Evolutionary conservation across 2,329 filamentous ascomycete genomes (phyloP).

Genomic region (Trichocomaceae sp.): DNA sequence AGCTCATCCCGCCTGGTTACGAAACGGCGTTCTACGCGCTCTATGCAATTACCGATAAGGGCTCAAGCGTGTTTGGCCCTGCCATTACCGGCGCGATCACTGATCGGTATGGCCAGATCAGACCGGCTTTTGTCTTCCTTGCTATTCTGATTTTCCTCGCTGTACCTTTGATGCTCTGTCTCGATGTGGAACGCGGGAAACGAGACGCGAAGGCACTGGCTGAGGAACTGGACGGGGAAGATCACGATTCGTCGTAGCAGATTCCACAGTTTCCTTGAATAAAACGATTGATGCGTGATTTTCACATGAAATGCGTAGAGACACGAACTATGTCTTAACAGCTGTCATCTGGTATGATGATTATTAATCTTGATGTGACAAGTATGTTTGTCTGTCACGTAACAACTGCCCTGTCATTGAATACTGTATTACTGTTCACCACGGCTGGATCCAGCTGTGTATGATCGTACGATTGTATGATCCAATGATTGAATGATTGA

Average conservation of each 20-base stretch:
- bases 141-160: conserved; percentile 77
- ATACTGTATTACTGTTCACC: background rate
- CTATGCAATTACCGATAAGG: conserved; percentile 97
- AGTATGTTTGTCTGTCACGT: background rate
- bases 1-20: conserved; percentile 87
- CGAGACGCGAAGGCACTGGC: conserved; percentile 61
- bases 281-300: no score
- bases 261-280: background rate
- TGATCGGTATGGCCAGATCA: conserved; percentile 71
- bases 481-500: background rate
- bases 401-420: background rate
- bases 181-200: conserved; percentile 75
- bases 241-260: background rate
- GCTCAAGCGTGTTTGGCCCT: conserved; percentile 86
- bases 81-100: conserved; percentile 91
- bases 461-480: no score
- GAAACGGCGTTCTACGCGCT: conserved; percentile 95
- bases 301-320: background rate
- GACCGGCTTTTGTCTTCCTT: conserved; percentile 87
- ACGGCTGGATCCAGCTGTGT: background rate
- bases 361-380: background rate
- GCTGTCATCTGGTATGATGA: background rate
- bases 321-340: background rate
- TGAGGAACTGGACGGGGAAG: conserved; percentile 38
- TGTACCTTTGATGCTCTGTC: conserved; percentile 73